These are phyloP conservation scores for Trichoderma cornu-damae DNA, from an alignment of 2,329 filamentous ascomycete genomes.

Conservation along the genomic window DNA sequence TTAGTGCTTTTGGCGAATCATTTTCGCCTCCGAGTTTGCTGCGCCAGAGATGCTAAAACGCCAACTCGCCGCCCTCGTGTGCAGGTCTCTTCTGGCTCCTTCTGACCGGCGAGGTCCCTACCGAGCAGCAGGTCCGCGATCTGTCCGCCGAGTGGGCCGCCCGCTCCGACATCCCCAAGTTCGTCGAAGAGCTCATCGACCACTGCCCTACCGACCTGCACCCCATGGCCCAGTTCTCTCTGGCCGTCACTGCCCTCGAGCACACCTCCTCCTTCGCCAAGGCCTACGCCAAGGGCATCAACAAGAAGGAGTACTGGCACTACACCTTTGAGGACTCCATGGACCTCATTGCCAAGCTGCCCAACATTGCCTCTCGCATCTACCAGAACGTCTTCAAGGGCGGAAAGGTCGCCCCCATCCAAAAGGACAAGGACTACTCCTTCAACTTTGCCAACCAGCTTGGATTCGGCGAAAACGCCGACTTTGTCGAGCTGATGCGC, in stretches of 20 bases:
- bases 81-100: conserved; percentile 98
- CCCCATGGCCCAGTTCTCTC: conserved; percentile 99
- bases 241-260: conserved; percentile 96
- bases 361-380: conserved; percentile 95
- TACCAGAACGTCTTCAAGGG: conserved; percentile 99
- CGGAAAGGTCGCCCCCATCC: conserved; percentile 89
- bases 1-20: conserved; percentile 38
- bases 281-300: conserved; percentile 97
- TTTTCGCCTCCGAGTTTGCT: too few relatives aligned
- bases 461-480: conserved; percentile 87
- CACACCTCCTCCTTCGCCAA: conserved; percentile 97
- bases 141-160: conserved; percentile 98
- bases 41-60: background rate
- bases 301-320: conserved; percentile 99
- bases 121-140: conserved; percentile 96
- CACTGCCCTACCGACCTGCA: conserved; percentile 98
- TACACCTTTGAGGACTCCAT: conserved; percentile 99
- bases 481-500: conserved; percentile 98
- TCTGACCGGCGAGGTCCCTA: conserved; percentile 93
- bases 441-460: conserved; percentile 99
- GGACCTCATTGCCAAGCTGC: conserved; percentile 99
- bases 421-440: conserved; percentile 99
- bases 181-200: conserved; percentile 99
- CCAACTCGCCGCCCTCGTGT: background rate
- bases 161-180: conserved; percentile 93